phyloP scores from a whole-genome alignment of 768 basidiomycete species.

The Phaffia tasmanica region DNA sequence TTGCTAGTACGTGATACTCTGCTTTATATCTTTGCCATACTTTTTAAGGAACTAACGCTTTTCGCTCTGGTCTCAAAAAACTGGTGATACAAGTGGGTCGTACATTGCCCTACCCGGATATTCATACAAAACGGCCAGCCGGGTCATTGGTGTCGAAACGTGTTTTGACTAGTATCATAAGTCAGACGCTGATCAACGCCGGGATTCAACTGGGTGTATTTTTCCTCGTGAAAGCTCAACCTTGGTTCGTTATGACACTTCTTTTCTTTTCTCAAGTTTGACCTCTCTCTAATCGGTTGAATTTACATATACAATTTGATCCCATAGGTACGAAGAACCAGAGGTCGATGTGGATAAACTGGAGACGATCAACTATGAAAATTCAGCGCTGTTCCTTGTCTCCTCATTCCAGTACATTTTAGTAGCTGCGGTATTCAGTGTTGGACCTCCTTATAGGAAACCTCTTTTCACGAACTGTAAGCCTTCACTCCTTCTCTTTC shows the following conservation, averaged over 20 bases:
- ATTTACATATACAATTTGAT: neutral
- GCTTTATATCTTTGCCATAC: neutral
- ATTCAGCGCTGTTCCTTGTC: slow-evolving; percentile 78
- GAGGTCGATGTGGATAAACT: slow-evolving; percentile 56
- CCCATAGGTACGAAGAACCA: slow-evolving; percentile 64
- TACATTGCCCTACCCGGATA: slow-evolving; percentile 74
- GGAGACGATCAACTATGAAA: slow-evolving; percentile 78
- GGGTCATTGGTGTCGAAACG: slow-evolving; percentile 92
- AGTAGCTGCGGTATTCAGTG: slow-evolving; percentile 92
- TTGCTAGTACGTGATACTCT: slow-evolving; percentile 61
- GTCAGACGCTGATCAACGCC: slow-evolving; percentile 79
- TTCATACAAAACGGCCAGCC: slow-evolving; percentile 83
- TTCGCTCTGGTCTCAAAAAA: slow-evolving; percentile 14
- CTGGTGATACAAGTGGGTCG: slow-evolving; percentile 62
- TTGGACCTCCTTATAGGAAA: slow-evolving; percentile 91
- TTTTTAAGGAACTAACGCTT: neutral
- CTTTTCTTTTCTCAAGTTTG: slow-evolving; percentile 16
- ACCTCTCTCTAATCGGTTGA: neutral
- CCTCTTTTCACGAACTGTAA: slow-evolving; percentile 89
- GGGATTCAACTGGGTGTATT: slow-evolving; percentile 76
- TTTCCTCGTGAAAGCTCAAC: slow-evolving; percentile 71
- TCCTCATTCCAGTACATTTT: slow-evolving; percentile 99
- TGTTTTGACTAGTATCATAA: slow-evolving; percentile 82
- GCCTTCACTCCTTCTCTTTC: slow-evolving; percentile 29
- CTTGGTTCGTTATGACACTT: slow-evolving; percentile 52